Base-by-base conservation (phyloP, 2,329 filamentous ascomycete genomes). In the Aspergillus sp. region DNA sequence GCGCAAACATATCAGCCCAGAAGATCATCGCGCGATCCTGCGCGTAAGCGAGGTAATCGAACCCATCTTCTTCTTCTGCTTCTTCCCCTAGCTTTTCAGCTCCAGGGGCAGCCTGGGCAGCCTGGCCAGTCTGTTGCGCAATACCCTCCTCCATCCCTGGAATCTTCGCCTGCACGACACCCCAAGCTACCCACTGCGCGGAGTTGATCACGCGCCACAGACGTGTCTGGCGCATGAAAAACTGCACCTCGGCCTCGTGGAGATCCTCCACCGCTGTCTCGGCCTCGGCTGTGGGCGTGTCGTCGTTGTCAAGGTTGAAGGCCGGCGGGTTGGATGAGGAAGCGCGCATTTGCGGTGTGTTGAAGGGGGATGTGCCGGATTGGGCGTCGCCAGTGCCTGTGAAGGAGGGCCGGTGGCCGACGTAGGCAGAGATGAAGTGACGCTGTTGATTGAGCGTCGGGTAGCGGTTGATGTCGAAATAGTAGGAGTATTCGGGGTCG, bases 161-260 rank as follows among this genome's bases (percentile, higher is more conserved):
- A 1, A 94, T 76, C 63, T 93, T 90, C 42, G 93, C 91, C 69
- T 98, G 93, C 44, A 98, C 86, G 51, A 97, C 88, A 27, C 93
- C 93, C 93, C 93, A 98, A 1, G 89, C 87, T 27, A 94, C 81
- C 93, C 93, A 98, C 69, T 86, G 81, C 2, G 88, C 88, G 33
- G 85, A 89, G 68, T 93, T 94, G 35, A 88, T 87, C 0, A 87
- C 74, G 3, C 93, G 81, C 93, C 93, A 98, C 41, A 94, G 73
- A 10, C 82, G 76, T 2, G 88, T 83, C 69, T 97, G 89, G 36
- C 83, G 79, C 60, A 93, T 73, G 29, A 98, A 73, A 44, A 81
- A 78, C 42, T 80, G 73, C 4, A 94, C 77, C 57, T 85, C 80
- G 34, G 73, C 68, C 45, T 95, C 88, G 4, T 78, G 73, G 41